Conservation (phyloP, 129 eudicot genomes). For the Deinandra increscens region DNA sequence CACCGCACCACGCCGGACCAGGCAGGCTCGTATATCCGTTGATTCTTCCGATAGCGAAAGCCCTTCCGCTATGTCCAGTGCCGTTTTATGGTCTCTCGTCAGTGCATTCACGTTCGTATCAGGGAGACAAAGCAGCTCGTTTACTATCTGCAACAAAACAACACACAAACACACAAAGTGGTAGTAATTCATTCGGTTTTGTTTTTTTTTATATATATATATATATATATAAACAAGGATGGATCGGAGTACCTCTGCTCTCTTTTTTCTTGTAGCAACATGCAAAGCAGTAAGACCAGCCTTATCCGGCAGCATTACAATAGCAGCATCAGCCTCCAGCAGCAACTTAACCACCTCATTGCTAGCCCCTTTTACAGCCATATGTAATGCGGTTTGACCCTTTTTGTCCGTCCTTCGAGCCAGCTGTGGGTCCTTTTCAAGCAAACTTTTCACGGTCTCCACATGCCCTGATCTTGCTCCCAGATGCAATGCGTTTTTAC, state of each 20-base stretch:
- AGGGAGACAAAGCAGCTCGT: constrained; percentile 61
- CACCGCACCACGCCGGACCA: constrained; percentile 63
- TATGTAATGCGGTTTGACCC: constrained; percentile 79
- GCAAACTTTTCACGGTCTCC: constrained; percentile 57
- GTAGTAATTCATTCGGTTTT: too few relatives aligned
- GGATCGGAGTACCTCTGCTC: constrained; percentile 55
- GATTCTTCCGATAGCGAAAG: constrained; percentile 74
- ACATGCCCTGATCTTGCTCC: constrained; percentile 78
- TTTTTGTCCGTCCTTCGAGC: constrained; percentile 72
- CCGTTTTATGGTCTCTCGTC: constrained; percentile 74
- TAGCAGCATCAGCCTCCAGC: constrained; percentile 66
- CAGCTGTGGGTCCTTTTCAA: constrained; percentile 58
- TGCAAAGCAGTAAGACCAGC: constrained; percentile 75
- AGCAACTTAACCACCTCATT: constrained; percentile 61
- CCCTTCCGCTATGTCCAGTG: constrained; percentile 87
- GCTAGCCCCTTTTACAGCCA: constrained; percentile 78
- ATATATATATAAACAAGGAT: too few relatives aligned
- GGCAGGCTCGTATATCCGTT: constrained; percentile 44
- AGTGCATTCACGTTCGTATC: constrained; percentile 78
- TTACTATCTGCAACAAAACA: constrained; percentile 62
- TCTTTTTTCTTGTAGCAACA: constrained; percentile 74
- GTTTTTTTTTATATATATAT: too few relatives aligned
- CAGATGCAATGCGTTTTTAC: constrained; percentile 70
- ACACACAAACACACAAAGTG: too few relatives aligned
- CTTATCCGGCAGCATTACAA: constrained; percentile 72